Base-by-base conservation (phyloP, 129 eudicot genomes). In the Logfia minima region DNA sequence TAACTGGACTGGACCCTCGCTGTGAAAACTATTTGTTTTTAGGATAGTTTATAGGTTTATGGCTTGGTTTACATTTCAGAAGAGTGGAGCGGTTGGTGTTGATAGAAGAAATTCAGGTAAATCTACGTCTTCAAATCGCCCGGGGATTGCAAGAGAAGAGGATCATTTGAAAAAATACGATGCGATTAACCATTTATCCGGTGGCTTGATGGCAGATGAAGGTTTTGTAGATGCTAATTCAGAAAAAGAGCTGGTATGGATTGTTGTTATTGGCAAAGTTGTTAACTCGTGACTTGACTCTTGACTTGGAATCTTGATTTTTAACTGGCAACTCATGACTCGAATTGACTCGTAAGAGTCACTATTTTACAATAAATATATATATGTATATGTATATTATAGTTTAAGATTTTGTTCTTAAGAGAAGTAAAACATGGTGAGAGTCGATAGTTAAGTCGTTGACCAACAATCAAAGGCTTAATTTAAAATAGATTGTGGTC, bases 231-330 rank as follows among this genome's bases (percentile, higher is more conserved):
- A 94, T 89, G 99, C 99, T 74, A 84, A 85, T 77, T 89, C 99
- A 34, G 99, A 94, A 84, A 94, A 94, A 84, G 99, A 94, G 79
- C 73, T 89, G 99, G 99, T 94, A 89, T 58, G 84, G 5, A 23
- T 62, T 13, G 32, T 68, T 65, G 39, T 65, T 13, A 1, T 24
- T 24, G 26, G 0, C 26, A 24, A 0, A 24, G 26, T 24, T 24
- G 26, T 24, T 24, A 24, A 24, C 26, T 24, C 26, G 26, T 24
- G 26, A 24, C 26, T 24, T n/a, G n/a, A n/a, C n/a, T n/a, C n/a
- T n/a, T n/a, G n/a, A n/a, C 26, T 24, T n/a, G n/a, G 26, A 24
- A 24, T 24, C 26, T 24, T 24, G 26, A 24, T 24, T 24, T 24
- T 24, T 24, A 24, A 24, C 26, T 24, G 1, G 26, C 26, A 1